A percentile compares a stretch with the other conserved stretches of the same genome.
These are phyloP conservation scores for Phlegmacium glaucopus DNA, from an alignment of 768 basidiomycete species.

Conservation along the genomic window DNA sequence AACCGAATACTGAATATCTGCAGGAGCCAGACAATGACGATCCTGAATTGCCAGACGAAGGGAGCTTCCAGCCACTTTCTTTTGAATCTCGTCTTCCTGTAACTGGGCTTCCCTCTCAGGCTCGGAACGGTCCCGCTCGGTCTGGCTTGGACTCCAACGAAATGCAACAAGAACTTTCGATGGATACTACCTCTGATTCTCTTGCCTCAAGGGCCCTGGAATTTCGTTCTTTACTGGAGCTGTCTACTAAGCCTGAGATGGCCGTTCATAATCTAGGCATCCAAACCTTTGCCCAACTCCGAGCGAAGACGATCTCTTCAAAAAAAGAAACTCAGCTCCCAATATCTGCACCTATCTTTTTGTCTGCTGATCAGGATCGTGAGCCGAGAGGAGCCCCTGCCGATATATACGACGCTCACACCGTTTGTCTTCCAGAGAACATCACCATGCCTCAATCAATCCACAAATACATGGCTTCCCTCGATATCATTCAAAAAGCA, in stretches of 20 bases:
- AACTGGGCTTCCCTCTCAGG: background rate
- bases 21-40: background rate
- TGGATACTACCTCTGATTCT: too few species aligned
- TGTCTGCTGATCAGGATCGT: conserved; percentile 1
- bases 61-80: conserved; percentile 8
- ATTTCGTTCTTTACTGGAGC: background rate
- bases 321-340: background rate
- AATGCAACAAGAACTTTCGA: background rate
- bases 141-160: too few species aligned
- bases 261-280: conserved; percentile 31
- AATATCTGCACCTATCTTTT: background rate
- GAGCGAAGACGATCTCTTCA: conserved; percentile 23
- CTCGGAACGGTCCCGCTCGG: too few species aligned
- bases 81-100: conserved; percentile 6
- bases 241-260: conserved; percentile 15
- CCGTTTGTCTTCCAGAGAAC: conserved; percentile 37
- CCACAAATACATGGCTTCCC: conserved; percentile 69
- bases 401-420: conserved; percentile 41
- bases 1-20: background rate
- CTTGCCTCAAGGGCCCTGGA: background rate
- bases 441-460: conserved; percentile 26
- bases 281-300: conserved; percentile 36
- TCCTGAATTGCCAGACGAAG: too few species aligned
- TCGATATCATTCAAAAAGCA: conserved; percentile 67
- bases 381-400: conserved; percentile 28